Evolutionary conservation across 2,329 filamentous ascomycete genomes (phyloP).

Genomic region (Colletotrichum neosansevieriae): DNA sequence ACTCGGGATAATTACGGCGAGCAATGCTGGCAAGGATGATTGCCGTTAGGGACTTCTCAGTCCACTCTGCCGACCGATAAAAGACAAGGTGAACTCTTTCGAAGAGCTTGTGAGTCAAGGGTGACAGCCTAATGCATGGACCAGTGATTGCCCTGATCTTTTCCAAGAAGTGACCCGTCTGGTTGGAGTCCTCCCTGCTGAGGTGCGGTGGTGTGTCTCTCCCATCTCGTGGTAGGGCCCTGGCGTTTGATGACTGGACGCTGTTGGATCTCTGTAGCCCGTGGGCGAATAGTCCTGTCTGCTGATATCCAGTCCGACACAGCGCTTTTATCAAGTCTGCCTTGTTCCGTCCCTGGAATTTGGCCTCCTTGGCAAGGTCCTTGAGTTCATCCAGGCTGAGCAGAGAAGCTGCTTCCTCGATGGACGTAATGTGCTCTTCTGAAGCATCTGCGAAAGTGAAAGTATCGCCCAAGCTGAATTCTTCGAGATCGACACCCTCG

Average conservation of each 20-base stretch:
- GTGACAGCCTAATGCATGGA: constrained; percentile 84
- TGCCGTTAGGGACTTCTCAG: constrained; percentile 93
- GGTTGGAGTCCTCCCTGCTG: constrained; percentile 63
- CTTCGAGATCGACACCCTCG: constrained; percentile 53
- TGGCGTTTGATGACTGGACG: constrained; percentile 64
- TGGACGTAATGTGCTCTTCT: constrained; percentile 76
- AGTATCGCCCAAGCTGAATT: constrained; percentile 59
- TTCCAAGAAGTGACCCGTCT: constrained; percentile 78
- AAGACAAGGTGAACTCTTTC: constrained; percentile 96
- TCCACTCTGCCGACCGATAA: constrained; percentile 96
- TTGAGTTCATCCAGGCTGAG: constrained; percentile 92
- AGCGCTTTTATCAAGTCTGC: constrained; percentile 81
- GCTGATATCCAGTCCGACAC: constrained; percentile 77
- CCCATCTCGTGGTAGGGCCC: constrained; percentile 44
- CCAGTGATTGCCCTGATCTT: constrained; percentile 85
- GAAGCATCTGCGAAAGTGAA: constrained; percentile 88
- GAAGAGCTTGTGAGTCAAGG: constrained; percentile 81
- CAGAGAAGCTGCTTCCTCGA: constrained; percentile 87
- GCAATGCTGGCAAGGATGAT: constrained; percentile 95
- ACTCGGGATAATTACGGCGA: constrained; percentile 86
- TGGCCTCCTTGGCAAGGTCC: constrained; percentile 84
- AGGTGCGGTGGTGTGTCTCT: constrained; percentile 50
- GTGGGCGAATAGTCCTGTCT: constrained; percentile 79
- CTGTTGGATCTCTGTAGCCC: constrained; percentile 75
- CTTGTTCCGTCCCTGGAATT: constrained; percentile 90